A percentile compares a stretch with the other conserved stretches of the same genome.
Conservation (phyloP, 1,284 basidiomycete genomes). For the Neolentinus lepideus region DNA sequence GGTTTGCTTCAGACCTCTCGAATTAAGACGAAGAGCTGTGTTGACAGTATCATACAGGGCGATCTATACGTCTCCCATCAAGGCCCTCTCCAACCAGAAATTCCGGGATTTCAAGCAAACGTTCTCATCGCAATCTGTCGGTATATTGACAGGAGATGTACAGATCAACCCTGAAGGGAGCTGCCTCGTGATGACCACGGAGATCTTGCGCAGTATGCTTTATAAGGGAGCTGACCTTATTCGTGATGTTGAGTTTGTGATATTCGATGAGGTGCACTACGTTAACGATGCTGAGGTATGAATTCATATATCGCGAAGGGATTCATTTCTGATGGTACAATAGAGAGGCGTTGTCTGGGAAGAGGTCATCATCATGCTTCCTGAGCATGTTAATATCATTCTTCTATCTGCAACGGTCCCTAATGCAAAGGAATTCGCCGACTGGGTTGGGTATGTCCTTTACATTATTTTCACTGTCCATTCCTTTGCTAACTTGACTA, state of each 20-base stretch:
- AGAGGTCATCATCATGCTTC: slow-evolving; percentile 99
- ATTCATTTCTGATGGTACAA: background rate
- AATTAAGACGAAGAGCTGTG: background rate
- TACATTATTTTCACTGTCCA: background rate
- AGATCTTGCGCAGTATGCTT: slow-evolving; percentile 97
- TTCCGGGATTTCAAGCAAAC: slow-evolving; percentile 98
- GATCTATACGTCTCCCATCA: slow-evolving; percentile 99
- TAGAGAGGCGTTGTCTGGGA: slow-evolving; percentile 99
- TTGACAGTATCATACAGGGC: slow-evolving; percentile 47
- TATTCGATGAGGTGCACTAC: slow-evolving; percentile 99
- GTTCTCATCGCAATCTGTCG: slow-evolving; percentile 88
- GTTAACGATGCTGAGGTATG: slow-evolving; percentile 97
- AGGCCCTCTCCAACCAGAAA: slow-evolving; percentile 98
- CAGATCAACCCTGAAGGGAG: slow-evolving; percentile 98
- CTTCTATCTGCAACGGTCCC: slow-evolving; percentile 97
- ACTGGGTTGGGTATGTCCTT: slow-evolving; percentile 93
- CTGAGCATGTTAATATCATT: slow-evolving; percentile 96
- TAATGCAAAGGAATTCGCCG: slow-evolving; percentile 97
- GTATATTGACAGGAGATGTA: slow-evolving; percentile 97
- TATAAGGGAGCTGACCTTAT: slow-evolving; percentile 99
- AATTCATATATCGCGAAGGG: slow-evolving; percentile 12
- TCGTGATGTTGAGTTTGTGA: slow-evolving; percentile 98
- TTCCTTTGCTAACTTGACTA: slow-evolving; percentile 22
- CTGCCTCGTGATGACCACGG: slow-evolving; percentile 98
- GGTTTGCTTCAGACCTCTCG: slow-evolving; percentile 40